Evolutionary conservation across 495 filamentous ascomycete species (phyloP), one percentile per base, ranked within the genome.

Genomic region (Recurvomyces mirabilis): DNA sequence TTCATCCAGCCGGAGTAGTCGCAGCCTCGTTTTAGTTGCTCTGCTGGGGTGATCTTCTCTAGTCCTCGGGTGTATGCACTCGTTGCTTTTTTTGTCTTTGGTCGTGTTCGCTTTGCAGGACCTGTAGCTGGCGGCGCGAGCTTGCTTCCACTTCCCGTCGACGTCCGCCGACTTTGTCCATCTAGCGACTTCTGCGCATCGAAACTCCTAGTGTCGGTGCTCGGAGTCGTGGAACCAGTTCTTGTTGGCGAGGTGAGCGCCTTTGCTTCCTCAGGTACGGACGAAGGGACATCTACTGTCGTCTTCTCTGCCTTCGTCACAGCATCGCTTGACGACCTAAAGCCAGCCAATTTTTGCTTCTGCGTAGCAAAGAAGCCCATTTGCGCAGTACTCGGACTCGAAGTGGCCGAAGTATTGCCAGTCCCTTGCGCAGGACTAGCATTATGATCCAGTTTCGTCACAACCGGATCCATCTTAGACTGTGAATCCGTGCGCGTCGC

Each of bases 1-100:
- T 94, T 96, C 93, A 99, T 99, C 93, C 93, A 99, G 19, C 93
- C 93, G 51, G 79, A 87, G 56, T 88, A 99, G 55, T 99, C 91
- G 35, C 86, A 89, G 42, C 77, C 79, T 3, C 39, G 24, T 40
- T 73, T 66, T 64, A 94, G 88, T 47, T 91, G 86, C 58, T 93
- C 84, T 38, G 77, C 70, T 0, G 93, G 93, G 0, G 74, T 67
- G 52, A 88, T 83, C 64, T 85, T 84, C 55, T 83, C 77, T 15
- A 96, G 66, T 2, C 93, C 93, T 12, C 82, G 82, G 12, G 76
- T 83, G 65, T 94, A 96, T 4, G 93, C 91, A 56, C 86, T 93
- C 1, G 91, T 96, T 43, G 86, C 78, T 56, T 96, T 89, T 67
- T 96, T 96, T 20, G 81, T 76, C 64, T 89, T 91, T 31, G 36